Conservation (phyloP, 78 protist species). For the Creolimax fragrantissima region DNA sequence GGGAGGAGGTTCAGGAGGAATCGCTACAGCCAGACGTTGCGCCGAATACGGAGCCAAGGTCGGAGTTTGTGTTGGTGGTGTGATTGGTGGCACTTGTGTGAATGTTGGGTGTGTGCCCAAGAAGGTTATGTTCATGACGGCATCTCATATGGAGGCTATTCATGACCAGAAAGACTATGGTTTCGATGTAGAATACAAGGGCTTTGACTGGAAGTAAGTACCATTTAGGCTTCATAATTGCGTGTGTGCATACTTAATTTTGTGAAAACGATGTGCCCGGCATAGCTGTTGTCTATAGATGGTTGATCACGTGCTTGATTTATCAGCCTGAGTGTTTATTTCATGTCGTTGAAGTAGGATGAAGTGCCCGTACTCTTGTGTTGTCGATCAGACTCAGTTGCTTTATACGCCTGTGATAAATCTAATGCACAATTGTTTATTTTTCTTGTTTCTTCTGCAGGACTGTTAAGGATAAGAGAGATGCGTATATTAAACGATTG, state of each 20-base stretch:
- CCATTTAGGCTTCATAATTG: too few relatives aligned
- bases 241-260: too few relatives aligned
- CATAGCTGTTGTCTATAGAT: too few relatives aligned
- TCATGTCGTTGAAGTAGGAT: too few relatives aligned
- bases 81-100: conserved; percentile 80
- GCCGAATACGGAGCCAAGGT: conserved; percentile 40
- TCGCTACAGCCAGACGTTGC: conserved; percentile 46
- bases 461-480: conserved; percentile 39
- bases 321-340: too few relatives aligned
- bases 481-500: conserved; percentile 64
- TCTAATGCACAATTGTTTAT: not conserved
- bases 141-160: not conserved
- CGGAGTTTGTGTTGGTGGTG: conserved; percentile 21
- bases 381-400: too few relatives aligned
- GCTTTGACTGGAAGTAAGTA: not conserved
- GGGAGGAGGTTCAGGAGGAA: conserved; percentile 62
- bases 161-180: conserved; percentile 59
- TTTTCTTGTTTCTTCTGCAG: not conserved
- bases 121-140: conserved; percentile 65
- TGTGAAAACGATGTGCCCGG: not conserved
- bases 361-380: too few relatives aligned
- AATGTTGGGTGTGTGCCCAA: conserved; percentile 93
- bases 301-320: too few relatives aligned
- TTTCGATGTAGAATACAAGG: not conserved
- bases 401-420: too few relatives aligned